These are phyloP conservation scores for Flaveria robusta DNA, from an alignment of 129 eudicot genomes.

Conservation along the genomic window DNA sequence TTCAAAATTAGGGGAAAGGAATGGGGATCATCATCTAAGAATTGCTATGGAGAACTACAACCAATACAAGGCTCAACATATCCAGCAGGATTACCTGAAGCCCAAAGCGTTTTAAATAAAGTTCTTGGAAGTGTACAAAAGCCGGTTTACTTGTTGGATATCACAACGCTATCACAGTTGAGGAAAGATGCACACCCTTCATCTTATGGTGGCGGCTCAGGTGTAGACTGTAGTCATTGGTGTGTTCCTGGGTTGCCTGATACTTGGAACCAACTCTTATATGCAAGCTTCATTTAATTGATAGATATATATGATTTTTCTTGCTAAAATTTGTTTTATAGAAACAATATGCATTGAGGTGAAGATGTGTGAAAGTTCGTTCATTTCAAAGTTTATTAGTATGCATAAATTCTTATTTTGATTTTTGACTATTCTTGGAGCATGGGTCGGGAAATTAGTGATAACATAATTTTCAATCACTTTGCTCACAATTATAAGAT, in stretches of 20 bases:
- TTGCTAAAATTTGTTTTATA: slow-evolving; percentile 8
- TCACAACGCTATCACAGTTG: slow-evolving; percentile 55
- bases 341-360: slow-evolving; percentile 6
- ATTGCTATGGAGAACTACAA: slow-evolving; percentile 45
- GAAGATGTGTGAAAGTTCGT: slow-evolving; percentile 19
- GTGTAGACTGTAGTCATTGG: slow-evolving; percentile 62
- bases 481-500: background rate
- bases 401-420: background rate
- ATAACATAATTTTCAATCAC: background rate
- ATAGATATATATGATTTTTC: background rate
- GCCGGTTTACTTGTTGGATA: slow-evolving; percentile 53
- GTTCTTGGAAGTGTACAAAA: slow-evolving; percentile 41
- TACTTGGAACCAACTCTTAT: slow-evolving; percentile 56
- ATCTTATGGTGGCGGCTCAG: slow-evolving; percentile 43
- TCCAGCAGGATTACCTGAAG: slow-evolving; percentile 51
- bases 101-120: slow-evolving; percentile 37
- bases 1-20: slow-evolving; percentile 50
- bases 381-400: slow-evolving; percentile 9
- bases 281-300: slow-evolving; percentile 34
- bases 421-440: background rate
- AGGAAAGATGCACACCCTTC: slow-evolving; percentile 74
- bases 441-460: background rate
- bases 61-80: slow-evolving; percentile 57
- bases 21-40: slow-evolving; percentile 54
- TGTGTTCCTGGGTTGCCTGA: slow-evolving; percentile 58